Evolutionary conservation across 768 basidiomycete genomes (phyloP), one percentile per base, ranked within the genome.

Genomic region (Clavulina sp.): DNA sequence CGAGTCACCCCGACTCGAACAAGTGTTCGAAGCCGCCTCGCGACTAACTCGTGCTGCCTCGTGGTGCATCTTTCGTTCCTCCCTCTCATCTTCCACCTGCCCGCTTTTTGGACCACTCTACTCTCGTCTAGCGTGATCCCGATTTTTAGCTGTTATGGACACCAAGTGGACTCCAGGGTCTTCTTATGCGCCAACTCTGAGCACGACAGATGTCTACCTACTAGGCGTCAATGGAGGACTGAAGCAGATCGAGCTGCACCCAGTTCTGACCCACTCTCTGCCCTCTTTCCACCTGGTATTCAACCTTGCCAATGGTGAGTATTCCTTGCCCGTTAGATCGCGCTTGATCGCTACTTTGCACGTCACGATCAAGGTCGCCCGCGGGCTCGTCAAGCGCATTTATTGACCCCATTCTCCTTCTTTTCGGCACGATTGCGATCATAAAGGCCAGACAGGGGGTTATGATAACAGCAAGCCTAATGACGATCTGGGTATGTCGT

Each of bases 191-290:
- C 85, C 85, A 4, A 75, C 87, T 4, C 71, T 88, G 13, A 73
- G 75, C 2, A 81, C 82, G 60, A 85, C 83, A 0, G 85, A 88
- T 60, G 70, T 89, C 13, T 89, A 85, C 63, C 73, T 88, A 2
- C 73, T 89, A 51, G 70, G 74, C 41, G 73, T 76, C 3, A 74
- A 78, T 21, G 7, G 32, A 16, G 48, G 48, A 7, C 16, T 9
- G 13, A 49, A 49, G 32, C 16, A 16, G 16, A 70, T 88, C 2
- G 75, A 82, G 59, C 61, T 88, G 30, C 71, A 89, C 58, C 85
- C 85, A 3, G 78, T 86, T 61, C 72, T 89, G 9, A 68, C 70
- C 33, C 72, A 73, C 57, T 64, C 68, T 26, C 61, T 66, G 55
- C 55, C 50, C 4, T 60, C 59, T 9, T 80, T 82, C 64, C 77